phyloP scores from a whole-genome alignment of 495 filamentous ascomycete species.

The Amphirosellinia nigrospora region DNA sequence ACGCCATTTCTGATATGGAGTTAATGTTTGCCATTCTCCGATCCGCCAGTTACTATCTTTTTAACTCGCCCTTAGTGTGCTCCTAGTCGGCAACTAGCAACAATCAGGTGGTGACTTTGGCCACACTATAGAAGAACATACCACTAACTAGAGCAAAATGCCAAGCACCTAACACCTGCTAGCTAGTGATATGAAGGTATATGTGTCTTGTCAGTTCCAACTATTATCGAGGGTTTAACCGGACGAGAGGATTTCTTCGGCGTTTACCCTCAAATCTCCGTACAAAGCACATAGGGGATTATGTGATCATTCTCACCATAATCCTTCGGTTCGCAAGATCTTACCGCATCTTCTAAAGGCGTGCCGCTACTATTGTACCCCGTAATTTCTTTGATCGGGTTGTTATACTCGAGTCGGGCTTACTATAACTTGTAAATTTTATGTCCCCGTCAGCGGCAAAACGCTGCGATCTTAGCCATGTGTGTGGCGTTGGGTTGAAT shows the following conservation, averaged over 20 bases:
- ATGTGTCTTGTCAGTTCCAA: background rate
- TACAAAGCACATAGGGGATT: background rate
- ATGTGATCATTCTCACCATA: background rate
- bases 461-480: no score
- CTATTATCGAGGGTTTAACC: background rate
- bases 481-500: no score
- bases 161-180: no score
- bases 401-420: no score
- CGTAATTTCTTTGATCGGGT: background rate
- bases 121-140: no score
- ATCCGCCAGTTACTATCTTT: no score
- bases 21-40: background rate
- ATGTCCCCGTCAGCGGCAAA: no score
- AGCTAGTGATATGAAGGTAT: no score
- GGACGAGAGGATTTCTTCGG: background rate
- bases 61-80: background rate
- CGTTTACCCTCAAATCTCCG: background rate
- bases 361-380: background rate
- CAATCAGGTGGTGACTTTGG: no score
- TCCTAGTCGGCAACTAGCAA: background rate
- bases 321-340: background rate
- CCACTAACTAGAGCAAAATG: no score
- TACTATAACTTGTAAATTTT: no score
- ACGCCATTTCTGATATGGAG: no score
- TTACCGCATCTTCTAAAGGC: background rate